Base-by-base conservation (phyloP, 2,329 filamentous ascomycete genomes). In the Colletotrichum abscissum region DNA sequence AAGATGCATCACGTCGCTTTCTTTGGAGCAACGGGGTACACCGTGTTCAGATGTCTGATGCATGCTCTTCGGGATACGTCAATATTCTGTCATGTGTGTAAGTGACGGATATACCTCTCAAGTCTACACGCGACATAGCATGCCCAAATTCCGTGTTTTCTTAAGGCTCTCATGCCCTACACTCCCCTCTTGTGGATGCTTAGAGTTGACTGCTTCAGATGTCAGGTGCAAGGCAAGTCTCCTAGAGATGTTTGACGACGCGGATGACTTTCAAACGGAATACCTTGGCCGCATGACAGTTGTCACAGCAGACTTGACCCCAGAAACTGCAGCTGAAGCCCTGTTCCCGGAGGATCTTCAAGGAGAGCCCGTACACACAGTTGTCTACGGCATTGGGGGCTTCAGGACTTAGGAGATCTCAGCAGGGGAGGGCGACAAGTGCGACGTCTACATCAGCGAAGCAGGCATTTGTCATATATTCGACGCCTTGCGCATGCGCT, bases 1-100 rank as follows among this genome's bases (percentile, higher is more conserved):
- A 35, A 35, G 16, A 22, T 65, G 26, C 35, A 30, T 33, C 65
- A 69, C n/a, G 70, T 70, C 26, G 66, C 70, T 38, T 73, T 73
- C 52, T 73, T 73, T 19, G 66, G 66, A 5, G 58, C 9, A 28
- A 73, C 70, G 19, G 59, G 66, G 2, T 42, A 38, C 8, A 58
- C 66, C 24, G 42, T 70, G 14, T 64, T 70, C 38, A 54, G 16
- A 16, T 64, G 66, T 54, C 42, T 70, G 9, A 46, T 14, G 9
- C 54, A 59, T 22, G 55, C 70, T 30, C 54, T 73, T 5, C 19
- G 35, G 12, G 38, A 73, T 5, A 46, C 22, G 14, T 33, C n/a
- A 28, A 58, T 73, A 11, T 14, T 33, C 5, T 73, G 70, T 4
- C 67, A 70, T 26, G 59, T 65, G 16, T 58, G 30, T 56, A 26